Evolutionary conservation across 805 yeast species (phyloP).

Genomic region (Kazachstania martiniae): DNA sequence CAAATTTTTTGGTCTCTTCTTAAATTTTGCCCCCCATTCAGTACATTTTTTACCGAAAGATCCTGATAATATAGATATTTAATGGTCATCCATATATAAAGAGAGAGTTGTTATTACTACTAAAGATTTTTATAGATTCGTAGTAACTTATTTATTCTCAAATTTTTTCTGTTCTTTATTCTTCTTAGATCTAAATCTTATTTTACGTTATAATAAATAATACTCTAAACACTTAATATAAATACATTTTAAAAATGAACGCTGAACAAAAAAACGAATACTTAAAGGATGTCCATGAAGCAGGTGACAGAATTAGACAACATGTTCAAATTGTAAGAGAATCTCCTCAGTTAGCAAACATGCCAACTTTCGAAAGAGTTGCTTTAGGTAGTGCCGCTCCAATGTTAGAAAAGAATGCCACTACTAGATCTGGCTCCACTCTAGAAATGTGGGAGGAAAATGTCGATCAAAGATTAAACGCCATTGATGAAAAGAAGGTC

Average conservation of each 20-base stretch:
- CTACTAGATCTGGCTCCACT: conserved; percentile 28
- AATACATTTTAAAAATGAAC: conserved; percentile 2
- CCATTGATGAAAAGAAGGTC: conserved; percentile 24
- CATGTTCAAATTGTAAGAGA: conserved; percentile 6
- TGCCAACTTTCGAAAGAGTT: conserved; percentile 23
- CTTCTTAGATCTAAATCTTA: too few relatives aligned
- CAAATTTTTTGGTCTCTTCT: too few relatives aligned
- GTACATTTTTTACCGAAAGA: too few relatives aligned
- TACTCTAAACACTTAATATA: too few relatives aligned
- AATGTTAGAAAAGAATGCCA: conserved; percentile 25
- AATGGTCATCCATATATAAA: not conserved
- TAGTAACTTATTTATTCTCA: too few relatives aligned
- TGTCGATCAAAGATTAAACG: conserved; percentile 27
- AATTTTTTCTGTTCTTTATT: too few relatives aligned
- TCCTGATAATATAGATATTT: too few relatives aligned
- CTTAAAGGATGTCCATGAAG: conserved; percentile 6
- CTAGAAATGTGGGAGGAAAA: conserved; percentile 32
- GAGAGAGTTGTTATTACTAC: too few relatives aligned
- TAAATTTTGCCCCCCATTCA: too few relatives aligned
- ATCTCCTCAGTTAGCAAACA: conserved; percentile 3
- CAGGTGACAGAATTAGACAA: conserved; percentile 7
- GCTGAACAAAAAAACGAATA: conserved; percentile 8
- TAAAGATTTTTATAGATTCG: too few relatives aligned
- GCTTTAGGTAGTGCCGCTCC: conserved; percentile 28
- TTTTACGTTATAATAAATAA: too few relatives aligned